Evolutionary conservation across 2,329 filamentous ascomycete genomes (phyloP), one percentile per base, ranked within the genome.

Genomic region (Exophiala spinifera): DNA sequence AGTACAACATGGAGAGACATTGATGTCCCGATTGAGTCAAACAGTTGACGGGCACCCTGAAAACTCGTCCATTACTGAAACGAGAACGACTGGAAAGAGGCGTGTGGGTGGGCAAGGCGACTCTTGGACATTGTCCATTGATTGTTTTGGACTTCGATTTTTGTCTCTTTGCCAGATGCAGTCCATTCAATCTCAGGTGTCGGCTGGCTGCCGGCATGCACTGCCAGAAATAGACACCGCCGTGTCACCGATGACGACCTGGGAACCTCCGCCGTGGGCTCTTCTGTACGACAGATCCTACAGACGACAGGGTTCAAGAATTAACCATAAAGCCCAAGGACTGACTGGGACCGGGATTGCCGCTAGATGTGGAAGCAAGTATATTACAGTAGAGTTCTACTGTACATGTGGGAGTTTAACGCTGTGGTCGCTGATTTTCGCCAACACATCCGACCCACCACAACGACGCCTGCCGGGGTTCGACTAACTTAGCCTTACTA

Each of bases 1-100:
- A 43, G 53, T 37, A 49, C 42, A 43, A 56, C 49, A 59, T 53
- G 57, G 57, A 53, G 57, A 59, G 54, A 59, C 57, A 59, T 39
- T 48, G 21, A 15, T 25, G 42, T 44, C 42, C 20, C 42, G 23
- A 44, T 28, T 31, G 48, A 55, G 55, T 51, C 44, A 54, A 47
- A 58, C 33, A 25, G 40, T 46, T 44, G 47, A 49, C 48, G 36
- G 39, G 33, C 39, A 47, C 28, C 28, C 28, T 3, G 7, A 10
- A 10, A 31, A 10, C 7, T 31, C 28, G 4, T 31, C 28, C 28
- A 31, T 10, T 31, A 6, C 28, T 10, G 28, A 6, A 10, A 31
- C 28, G 8, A 31, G 28, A 31, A 31, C 7, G 28, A 20, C 19
- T 14, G 31, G 31, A 39, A 49, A 31, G 39, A 31, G 6, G 28